Conservation (phyloP, 2,329 filamentous ascomycete species). For the Aureobasidium sp. region DNA sequence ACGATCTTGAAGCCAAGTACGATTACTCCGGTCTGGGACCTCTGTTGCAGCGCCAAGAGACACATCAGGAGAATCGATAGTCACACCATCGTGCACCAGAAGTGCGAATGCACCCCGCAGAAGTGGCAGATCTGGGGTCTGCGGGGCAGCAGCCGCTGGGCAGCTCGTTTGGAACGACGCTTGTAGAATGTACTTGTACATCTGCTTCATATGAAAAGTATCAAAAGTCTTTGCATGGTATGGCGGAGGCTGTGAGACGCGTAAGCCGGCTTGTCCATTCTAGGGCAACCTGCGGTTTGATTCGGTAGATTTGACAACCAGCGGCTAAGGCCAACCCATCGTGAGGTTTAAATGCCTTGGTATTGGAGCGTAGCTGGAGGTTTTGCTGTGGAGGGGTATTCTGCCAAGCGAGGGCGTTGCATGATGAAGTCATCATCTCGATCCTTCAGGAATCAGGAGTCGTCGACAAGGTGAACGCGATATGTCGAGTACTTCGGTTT, state of each 20-base stretch:
- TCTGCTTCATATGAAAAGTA: constrained; percentile 5
- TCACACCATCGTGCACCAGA: constrained; percentile 1
- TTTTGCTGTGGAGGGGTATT: not conserved
- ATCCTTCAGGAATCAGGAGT: constrained; percentile 5
- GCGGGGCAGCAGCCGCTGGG: not conserved
- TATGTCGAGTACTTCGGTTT: not conserved
- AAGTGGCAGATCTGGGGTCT: not conserved
- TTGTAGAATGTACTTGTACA: not conserved
- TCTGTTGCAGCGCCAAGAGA: not conserved
- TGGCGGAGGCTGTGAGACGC: constrained; percentile 18
- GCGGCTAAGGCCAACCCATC: not conserved
- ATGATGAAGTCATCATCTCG: constrained; percentile 14
- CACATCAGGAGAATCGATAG: not conserved
- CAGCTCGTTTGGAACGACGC: not conserved
- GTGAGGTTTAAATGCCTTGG: too few species aligned
- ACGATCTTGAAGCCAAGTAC: not conserved
- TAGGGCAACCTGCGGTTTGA: not conserved
- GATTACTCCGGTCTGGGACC: not conserved
- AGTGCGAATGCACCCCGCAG: not conserved
- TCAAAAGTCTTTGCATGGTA: too few species aligned
- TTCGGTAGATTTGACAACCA: not conserved
- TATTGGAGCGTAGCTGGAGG: not conserved
- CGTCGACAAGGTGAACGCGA: not conserved
- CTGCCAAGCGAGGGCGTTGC: constrained; percentile 11
- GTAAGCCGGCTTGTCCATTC: constrained; percentile 8